phyloP scores from a whole-genome alignment of 106 monocot genomes.

The Apostasia shenzhenica region DNA sequence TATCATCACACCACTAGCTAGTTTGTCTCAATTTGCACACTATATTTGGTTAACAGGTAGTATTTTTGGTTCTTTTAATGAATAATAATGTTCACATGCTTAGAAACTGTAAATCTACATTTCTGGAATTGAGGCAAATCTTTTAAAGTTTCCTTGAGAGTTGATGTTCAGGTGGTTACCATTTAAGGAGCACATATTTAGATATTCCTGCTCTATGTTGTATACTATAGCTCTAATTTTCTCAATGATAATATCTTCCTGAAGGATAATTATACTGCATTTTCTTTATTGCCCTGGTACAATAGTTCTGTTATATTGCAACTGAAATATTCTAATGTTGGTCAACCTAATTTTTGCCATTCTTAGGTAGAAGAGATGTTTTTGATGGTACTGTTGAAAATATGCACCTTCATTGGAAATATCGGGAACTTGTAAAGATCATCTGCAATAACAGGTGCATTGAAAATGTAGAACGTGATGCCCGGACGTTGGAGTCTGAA shows the following conservation, averaged over 20 bases:
- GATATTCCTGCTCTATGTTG: background rate
- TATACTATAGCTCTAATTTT: background rate
- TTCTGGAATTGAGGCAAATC: too few species aligned
- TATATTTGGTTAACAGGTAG: too few species aligned
- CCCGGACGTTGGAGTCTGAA: constrained; percentile 69
- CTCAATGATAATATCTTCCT: background rate
- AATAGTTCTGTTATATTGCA: background rate
- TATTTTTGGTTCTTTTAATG: too few species aligned
- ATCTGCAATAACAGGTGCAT: constrained; percentile 58
- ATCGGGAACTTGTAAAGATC: constrained; percentile 94
- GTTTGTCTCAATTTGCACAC: too few species aligned
- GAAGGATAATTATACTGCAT: background rate
- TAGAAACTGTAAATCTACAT: too few species aligned
- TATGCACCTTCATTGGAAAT: constrained; percentile 99
- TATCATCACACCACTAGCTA: too few species aligned
- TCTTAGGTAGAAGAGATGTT: constrained; percentile 84
- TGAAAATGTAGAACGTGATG: constrained; percentile 45
- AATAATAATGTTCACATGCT: too few species aligned
- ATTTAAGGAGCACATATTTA: background rate
- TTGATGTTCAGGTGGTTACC: background rate
- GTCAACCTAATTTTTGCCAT: background rate
- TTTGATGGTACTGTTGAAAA: constrained; percentile 99
- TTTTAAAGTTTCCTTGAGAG: background rate
- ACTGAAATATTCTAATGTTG: background rate
- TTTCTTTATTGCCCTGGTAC: background rate